Evolutionary conservation across 495 filamentous ascomycete species (phyloP).

Genomic region (Daldinia decipiens): DNA sequence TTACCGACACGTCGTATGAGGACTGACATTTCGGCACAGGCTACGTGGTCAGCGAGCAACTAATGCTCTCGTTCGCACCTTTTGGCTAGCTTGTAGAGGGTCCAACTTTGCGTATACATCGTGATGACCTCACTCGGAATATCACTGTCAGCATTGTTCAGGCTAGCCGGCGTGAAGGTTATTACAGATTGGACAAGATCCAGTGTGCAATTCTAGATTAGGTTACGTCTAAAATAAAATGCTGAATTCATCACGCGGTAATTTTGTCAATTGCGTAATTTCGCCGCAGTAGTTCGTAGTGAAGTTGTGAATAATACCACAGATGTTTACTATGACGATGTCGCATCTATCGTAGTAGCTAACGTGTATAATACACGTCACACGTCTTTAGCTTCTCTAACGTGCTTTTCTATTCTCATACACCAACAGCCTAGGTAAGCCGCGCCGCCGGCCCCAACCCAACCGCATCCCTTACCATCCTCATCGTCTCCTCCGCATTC

Average conservation of each 20-base stretch:
- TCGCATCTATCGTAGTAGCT: not conserved
- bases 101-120: constrained; percentile 72
- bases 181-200: not conserved
- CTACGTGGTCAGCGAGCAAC: constrained; percentile 69
- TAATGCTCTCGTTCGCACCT: constrained; percentile 68
- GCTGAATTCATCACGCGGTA: not conserved
- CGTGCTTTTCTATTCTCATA: not conserved
- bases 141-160: not conserved
- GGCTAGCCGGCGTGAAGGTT: not conserved
- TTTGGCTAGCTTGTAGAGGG: constrained; percentile 77
- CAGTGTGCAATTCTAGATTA: not conserved
- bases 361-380: not conserved
- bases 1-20: not conserved
- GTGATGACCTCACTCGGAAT: constrained; percentile 21
- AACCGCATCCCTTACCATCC: constrained; percentile 66
- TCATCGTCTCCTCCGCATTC: constrained; percentile 77
- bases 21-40: constrained; percentile 51
- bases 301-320: not conserved
- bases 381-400: not conserved
- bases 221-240: not conserved
- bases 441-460: constrained; percentile 60
- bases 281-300: not conserved
- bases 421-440: not conserved
- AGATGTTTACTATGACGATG: not conserved
- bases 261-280: not conserved